Conservation (phyloP, 1,139 yeast genomes). For the Saccharomyces hybrid region DNA sequence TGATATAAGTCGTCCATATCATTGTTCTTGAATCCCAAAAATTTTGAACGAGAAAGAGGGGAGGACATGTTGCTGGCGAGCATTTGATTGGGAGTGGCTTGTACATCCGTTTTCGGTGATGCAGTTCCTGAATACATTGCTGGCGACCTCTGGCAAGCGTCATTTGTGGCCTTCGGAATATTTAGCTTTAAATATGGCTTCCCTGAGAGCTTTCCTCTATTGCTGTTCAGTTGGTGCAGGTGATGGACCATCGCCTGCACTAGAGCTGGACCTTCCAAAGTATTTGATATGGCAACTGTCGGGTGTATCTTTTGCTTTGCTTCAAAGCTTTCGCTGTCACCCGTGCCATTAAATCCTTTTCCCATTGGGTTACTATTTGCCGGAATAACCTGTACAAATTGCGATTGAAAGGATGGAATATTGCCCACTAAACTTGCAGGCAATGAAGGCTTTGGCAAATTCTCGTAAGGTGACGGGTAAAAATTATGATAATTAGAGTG, state of each 20-base stretch:
- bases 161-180: not conserved
- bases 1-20: not conserved
- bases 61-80: not conserved
- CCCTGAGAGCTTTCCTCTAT: not conserved
- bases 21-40: not conserved
- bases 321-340: not conserved
- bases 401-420: not conserved
- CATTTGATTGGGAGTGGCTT: not conserved
- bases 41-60: not conserved
- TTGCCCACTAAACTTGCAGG: not conserved
- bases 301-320: not conserved
- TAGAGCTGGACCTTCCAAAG: not conserved
- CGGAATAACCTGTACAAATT: not conserved
- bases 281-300: not conserved
- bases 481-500: not conserved
- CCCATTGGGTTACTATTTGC: not conserved
- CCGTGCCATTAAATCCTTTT: not conserved
- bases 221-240: not conserved
- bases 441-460: not conserved
- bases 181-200: not conserved
- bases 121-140: not conserved
- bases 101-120: not conserved
- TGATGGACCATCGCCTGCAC: not conserved
- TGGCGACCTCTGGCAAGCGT: not conserved
- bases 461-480: not conserved